Evolutionary conservation across 2,329 filamentous ascomycete genomes (phyloP), one percentile per base, ranked within the genome.

Genomic region (Leptosphaerulina australis): DNA sequence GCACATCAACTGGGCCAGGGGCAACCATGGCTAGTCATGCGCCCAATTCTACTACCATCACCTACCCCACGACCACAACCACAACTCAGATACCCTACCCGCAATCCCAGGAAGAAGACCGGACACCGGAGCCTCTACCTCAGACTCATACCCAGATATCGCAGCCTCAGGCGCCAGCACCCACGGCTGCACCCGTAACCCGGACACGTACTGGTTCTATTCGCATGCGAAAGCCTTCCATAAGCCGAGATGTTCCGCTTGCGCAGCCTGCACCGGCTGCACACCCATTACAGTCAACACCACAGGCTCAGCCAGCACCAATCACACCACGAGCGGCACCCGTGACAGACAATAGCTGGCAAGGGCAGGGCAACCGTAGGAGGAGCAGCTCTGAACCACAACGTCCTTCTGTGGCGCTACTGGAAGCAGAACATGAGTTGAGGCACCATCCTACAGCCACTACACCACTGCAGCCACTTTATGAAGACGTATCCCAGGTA

Each of bases 361-460:
- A 58, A 21, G 59, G 55, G 35, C 53, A 61, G 30, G 48, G 50
- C 20, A 63, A 62, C 22, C 64, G 68, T 22, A 57, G 68, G 41
- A 58, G 69, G 38, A 70, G 66, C 50, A 70, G 60, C 44, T 70
- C 67, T 3, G 67, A 67, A 40, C 69, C 68, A 6, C 67, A 67
- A 22, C 65, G 62, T 25, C 67, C 63, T 11, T 61, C 58, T 12
- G 41, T 56, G 3, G 60, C 60, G 5, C 39, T 64, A 7, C 53
- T 63, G 20, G 50, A 59, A 10, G 63, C 64, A 25, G 66, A 70
- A 30, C 40, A 67, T 24, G 56, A 56, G 9, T 53, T 70, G 15
- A 60, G 63, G 21, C 64, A 63, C 17, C 64, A 70, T 30, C 14
- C 53, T 22, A 63, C 69, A 5, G 61, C 60, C n/a, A 57, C 59